Conservation (phyloP, 805 yeast genomes). For the Saccharomycopsis synnaedendra region DNA sequence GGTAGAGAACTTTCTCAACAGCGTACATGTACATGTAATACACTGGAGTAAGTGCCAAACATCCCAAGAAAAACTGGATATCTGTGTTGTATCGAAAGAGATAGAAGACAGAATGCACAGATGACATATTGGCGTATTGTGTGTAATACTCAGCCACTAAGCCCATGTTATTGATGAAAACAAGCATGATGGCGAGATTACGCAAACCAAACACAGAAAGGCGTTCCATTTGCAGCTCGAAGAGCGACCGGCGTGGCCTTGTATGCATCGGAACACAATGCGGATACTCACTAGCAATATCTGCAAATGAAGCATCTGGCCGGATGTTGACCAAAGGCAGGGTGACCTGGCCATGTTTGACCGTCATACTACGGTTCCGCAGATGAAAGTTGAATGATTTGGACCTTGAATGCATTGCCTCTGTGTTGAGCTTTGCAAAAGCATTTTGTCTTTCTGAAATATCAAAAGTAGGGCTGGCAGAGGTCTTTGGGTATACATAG, state of each 20-base stretch:
- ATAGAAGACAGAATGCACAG: constrained; percentile 23
- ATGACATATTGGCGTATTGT: constrained; percentile 23
- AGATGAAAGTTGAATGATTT: constrained; percentile 17
- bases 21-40: constrained; percentile 26
- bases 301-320: constrained; percentile 8
- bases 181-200: constrained; percentile 27
- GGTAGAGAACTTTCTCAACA: constrained; percentile 23
- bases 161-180: constrained; percentile 28
- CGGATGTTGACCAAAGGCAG: constrained; percentile 7
- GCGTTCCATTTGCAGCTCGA: neutral
- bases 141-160: constrained; percentile 26
- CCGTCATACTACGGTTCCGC: constrained; percentile 14
- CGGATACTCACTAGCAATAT: constrained; percentile 12
- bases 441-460: too few relatives aligned
- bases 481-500: too few relatives aligned
- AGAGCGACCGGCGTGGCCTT: constrained; percentile 7
- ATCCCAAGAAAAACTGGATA: constrained; percentile 19
- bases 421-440: too few relatives aligned
- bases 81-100: constrained; percentile 22
- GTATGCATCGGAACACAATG: constrained; percentile 16
- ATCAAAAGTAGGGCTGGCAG: too few relatives aligned
- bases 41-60: constrained; percentile 19
- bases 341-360: constrained; percentile 1
- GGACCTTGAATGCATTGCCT: constrained; percentile 7
- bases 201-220: constrained; percentile 24